Evolutionary conservation across 1,284 basidiomycete species (phyloP), one percentile per base, ranked within the genome.

Genomic region (Xerocomus amazonicus): DNA sequence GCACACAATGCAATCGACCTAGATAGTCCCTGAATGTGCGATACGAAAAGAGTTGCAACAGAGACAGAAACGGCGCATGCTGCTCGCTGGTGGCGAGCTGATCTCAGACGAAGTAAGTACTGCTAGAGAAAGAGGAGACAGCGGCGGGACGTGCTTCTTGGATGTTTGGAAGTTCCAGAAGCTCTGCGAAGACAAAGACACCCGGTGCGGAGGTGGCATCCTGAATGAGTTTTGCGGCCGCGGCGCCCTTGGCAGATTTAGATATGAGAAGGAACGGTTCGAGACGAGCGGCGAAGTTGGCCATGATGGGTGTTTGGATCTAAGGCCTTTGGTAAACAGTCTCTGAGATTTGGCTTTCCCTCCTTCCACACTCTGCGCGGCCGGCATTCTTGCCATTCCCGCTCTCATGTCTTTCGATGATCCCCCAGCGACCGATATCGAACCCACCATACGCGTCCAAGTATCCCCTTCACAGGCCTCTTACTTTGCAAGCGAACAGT

Each of bases 401-500:
- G 38, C 26, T 19, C 32, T 2, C 52, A 67, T 62, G 63, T 60
- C 55, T n/a, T 14, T 26, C 6, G 58, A 62, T 49, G 55, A 59
- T 33, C 43, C 49, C 39, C 9, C 48, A 6, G 35, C 53, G 2
- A 43, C 35, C 19, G 62, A 63, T 47, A 35, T 59, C 39, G 79
- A 81, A 50, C 70, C 78, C 19, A 72, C 75, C 34, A 77, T 89
- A 9, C 80, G 82, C 39, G 80, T 89, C 40, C 74, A 80, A 28
- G 82, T 87, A 26, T 77, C 83, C 0, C 94, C 94, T 3, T 77
- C 86, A 0, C 87, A 93, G 56, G 89, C 91, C 0, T 90, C 91
- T 0, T 97, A 90, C 71, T 97, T 95, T 67, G 92, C 94, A 1
- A 94, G 94, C 53, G 94, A 97, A 67, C 74, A 80, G 1, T 91